Conservation (phyloP, 2,329 filamentous ascomycete genomes). For the Diplodia intermedia region DNA sequence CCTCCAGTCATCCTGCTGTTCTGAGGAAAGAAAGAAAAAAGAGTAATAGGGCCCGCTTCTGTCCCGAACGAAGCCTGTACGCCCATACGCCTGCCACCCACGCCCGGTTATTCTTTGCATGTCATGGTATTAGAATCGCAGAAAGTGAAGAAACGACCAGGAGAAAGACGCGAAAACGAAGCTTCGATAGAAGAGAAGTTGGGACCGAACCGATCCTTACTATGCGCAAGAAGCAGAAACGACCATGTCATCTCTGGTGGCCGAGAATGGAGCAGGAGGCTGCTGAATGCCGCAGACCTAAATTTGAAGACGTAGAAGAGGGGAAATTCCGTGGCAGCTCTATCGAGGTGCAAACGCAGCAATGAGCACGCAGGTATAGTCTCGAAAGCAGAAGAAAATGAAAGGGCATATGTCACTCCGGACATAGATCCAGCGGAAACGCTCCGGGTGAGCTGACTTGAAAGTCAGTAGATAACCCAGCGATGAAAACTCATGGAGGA, state of each 20-base stretch:
- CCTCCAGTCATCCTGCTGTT: not conserved
- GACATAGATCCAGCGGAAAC: not conserved
- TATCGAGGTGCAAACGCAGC: not conserved
- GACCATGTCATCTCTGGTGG: not conserved
- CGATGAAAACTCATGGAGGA: not conserved
- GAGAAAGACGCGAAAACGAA: not conserved
- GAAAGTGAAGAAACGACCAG: not conserved
- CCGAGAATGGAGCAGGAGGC: not conserved
- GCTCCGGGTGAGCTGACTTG: no score
- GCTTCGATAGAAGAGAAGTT: not conserved
- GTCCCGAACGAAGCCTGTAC: not conserved
- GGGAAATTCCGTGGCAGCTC: not conserved
- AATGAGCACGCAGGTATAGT: not conserved
- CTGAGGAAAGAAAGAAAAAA: not conserved
- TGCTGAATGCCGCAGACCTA: not conserved
- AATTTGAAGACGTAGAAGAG: not conserved
- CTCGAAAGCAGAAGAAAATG: not conserved
- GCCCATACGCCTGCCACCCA: not conserved
- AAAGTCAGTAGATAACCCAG: not conserved
- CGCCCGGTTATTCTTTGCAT: not conserved
- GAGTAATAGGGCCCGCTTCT: not conserved
- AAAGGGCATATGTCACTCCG: not conserved
- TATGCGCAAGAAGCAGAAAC: slow-evolving; percentile 10
- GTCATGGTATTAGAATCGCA: not conserved
- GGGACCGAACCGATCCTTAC: not conserved